Evolutionary conservation across 768 basidiomycete species (phyloP), one percentile per base, ranked within the genome.

Genomic region (Mrakia blollopis): DNA sequence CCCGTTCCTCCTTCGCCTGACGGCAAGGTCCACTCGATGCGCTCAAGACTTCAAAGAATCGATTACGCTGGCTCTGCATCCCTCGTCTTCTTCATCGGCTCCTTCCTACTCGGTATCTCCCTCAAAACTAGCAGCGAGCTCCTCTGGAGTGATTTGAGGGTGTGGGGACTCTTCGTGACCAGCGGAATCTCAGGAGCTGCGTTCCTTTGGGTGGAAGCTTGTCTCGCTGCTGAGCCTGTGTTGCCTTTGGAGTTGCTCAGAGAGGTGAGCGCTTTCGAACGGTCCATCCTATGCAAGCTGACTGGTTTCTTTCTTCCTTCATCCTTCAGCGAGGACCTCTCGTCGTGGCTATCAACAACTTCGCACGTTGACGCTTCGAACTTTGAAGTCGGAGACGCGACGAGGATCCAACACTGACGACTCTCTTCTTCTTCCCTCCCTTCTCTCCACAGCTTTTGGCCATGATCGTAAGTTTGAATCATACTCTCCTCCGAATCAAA

Each of bases 11-110:
- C 63, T 16, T 65, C 63, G 10, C 37, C 30, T 18, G 63, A 32
- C 63, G 37, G 32, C 35, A 35, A 65, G 63, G 63, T 39, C 32
- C 30, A 65, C 32, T 39, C 63, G 25, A 28, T 35, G 21, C 63
- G 63, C 16, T 35, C 63, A 7, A 23, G 37, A 25, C 63, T 65
- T 23, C 5, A 11, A 10, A 57, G 92, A 32, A 91, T 97, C 80
- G 94, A 98, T 84, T 90, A 89, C 81, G 84, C 92, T 73, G 94
- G 94, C 21, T 92, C 91, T 30, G 82, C 91, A 72, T 92, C 92
- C 0, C 88, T 98, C 39, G 92, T 92, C 52, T 84, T 78, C 39
- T 60, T 73, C 11, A 76, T 81, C 68, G 78, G 71, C 4, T 78
- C 81, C 3, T 79, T 85, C 21, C 79, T 85, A 18, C 78, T 84